These are phyloP conservation scores for Trichoderma parareesei DNA, from an alignment of 495 filamentous ascomycete species.

Conservation along the genomic window DNA sequence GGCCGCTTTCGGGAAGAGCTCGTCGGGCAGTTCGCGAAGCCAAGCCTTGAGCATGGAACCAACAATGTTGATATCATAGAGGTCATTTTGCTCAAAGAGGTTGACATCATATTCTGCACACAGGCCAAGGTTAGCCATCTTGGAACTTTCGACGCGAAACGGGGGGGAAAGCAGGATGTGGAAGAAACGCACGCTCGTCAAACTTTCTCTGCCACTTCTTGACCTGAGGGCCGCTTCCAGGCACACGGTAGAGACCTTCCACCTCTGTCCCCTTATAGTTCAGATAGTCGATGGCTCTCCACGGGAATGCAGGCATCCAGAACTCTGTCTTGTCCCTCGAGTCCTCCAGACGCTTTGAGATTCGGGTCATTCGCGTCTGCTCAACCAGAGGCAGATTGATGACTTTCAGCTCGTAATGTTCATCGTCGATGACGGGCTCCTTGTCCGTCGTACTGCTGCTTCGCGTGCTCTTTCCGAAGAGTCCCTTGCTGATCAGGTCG, in stretches of 20 bases:
- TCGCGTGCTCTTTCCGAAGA: slow-evolving; percentile 67
- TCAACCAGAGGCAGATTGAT: slow-evolving; percentile 75
- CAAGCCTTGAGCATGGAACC: slow-evolving; percentile 88
- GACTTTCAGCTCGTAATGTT: slow-evolving; percentile 65
- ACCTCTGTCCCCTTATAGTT: slow-evolving; percentile 86
- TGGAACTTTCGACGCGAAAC: not conserved
- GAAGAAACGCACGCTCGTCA: slow-evolving; percentile 54
- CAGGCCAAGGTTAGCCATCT: slow-evolving; percentile 15
- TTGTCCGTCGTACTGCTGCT: slow-evolving; percentile 63
- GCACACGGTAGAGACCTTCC: slow-evolving; percentile 82
- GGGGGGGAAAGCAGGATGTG: not conserved
- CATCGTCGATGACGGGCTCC: slow-evolving; percentile 57
- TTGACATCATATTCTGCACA: slow-evolving; percentile 67
- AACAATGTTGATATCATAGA: slow-evolving; percentile 91
- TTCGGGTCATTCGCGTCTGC: slow-evolving; percentile 77
- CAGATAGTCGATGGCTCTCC: slow-evolving; percentile 86
- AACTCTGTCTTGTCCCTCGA: slow-evolving; percentile 91
- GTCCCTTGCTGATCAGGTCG: slow-evolving; percentile 66
- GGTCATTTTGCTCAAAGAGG: slow-evolving; percentile 70
- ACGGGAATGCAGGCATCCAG: slow-evolving; percentile 92
- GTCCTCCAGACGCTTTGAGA: slow-evolving; percentile 73
- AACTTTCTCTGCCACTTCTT: slow-evolving; percentile 84
- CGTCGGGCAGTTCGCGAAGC: slow-evolving; percentile 88
- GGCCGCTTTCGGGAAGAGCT: slow-evolving; percentile 72
- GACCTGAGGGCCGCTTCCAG: slow-evolving; percentile 73